Evolutionary conservation across 75 land plant species (phyloP).

Genomic region (Pinus taeda): DNA sequence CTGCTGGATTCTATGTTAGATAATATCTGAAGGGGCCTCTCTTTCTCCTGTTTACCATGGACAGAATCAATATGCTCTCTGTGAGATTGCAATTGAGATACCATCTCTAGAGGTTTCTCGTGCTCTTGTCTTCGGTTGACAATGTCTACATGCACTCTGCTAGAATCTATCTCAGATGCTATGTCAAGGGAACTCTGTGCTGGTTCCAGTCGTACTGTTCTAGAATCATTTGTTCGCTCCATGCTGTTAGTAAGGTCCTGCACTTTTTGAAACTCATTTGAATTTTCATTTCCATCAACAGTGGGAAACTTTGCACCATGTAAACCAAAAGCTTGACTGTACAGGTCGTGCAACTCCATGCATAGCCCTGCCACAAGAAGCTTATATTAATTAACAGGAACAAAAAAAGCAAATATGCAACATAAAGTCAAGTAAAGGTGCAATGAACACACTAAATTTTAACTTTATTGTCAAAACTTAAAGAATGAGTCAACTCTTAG

Average conservation of each 20-base stretch:
- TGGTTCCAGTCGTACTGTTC: too few species aligned
- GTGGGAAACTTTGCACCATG: conserved; percentile 28
- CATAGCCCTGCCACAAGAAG: conserved; percentile 51
- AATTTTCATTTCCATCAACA: conserved; percentile 11
- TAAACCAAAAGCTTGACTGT: conserved; percentile 32
- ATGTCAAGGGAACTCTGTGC: too few species aligned
- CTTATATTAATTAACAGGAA: background rate
- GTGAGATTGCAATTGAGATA: background rate
- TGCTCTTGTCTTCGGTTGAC: background rate
- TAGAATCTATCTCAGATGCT: background rate
- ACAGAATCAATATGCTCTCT: background rate
- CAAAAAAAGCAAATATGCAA: background rate
- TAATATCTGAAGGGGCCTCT: background rate
- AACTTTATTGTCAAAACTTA: background rate
- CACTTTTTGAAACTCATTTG: background rate
- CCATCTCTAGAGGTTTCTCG: background rate
- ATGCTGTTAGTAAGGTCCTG: background rate
- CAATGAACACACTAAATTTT: background rate
- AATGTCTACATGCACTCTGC: background rate
- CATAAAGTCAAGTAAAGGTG: background rate
- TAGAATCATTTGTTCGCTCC: background rate
- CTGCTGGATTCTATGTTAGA: background rate
- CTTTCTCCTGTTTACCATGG: background rate
- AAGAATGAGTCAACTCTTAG: too few species aligned
- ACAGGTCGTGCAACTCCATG: conserved; percentile 36